A percentile compares a stretch with the other conserved stretches of the same genome.
These are phyloP conservation scores for Periconia sp. DNA, from an alignment of 2,329 filamentous ascomycete genomes.

Conservation along the genomic window DNA sequence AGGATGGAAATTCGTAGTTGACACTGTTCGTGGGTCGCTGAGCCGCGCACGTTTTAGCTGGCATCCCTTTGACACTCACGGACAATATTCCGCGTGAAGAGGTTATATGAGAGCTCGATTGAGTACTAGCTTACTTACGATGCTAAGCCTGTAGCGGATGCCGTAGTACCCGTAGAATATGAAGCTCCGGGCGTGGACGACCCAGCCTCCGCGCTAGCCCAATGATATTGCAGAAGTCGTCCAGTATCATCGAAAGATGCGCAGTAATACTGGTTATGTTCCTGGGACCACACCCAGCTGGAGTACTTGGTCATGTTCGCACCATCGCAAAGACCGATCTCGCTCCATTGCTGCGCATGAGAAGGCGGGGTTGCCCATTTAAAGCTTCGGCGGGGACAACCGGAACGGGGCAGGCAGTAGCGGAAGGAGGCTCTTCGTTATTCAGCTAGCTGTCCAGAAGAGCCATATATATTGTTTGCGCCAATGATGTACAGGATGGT, in stretches of 20 bases:
- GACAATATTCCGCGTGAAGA: no score
- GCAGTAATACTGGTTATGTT: slow-evolving; percentile 1
- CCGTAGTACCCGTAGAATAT: neutral
- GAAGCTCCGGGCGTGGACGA: neutral
- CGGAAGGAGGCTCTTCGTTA: neutral
- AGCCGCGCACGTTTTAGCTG: no score
- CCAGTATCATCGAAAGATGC: neutral
- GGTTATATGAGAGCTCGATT: no score
- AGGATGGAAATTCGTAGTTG: neutral
- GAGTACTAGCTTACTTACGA: no score
- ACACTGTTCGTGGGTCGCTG: neutral
- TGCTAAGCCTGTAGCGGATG: no score
- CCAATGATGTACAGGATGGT: neutral
- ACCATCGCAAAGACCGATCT: neutral
- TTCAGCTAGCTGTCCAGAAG: neutral
- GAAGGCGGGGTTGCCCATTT: slow-evolving; percentile 1
- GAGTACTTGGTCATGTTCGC: neutral
- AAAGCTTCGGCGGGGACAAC: neutral
- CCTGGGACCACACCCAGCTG: neutral
- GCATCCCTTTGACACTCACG: no score
- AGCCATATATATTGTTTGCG: neutral
- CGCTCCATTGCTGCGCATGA: neutral
- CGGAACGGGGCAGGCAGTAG: neutral
- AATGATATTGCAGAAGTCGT: neutral
- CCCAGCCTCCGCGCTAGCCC: neutral